Percentiles rank a stretch among this genome's conserved stretches.
These are phyloP conservation scores for Ochetophila trinervis DNA, from an alignment of 306 rosid species.

Conservation along the genomic window DNA sequence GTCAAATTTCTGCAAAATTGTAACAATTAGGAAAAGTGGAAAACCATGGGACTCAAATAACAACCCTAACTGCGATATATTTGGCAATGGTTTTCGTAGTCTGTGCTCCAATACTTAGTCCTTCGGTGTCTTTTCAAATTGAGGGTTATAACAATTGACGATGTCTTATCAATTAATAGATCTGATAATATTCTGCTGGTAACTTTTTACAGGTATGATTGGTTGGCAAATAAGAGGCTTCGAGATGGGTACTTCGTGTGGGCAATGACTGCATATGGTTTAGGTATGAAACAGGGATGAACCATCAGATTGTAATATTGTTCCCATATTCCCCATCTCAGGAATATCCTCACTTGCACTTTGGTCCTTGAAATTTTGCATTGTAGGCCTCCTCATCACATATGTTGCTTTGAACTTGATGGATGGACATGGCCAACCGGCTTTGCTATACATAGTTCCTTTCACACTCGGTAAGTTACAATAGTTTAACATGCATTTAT, in stretches of 20 bases:
- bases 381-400: constrained; percentile 82
- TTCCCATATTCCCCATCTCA: background rate
- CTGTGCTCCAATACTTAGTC: no score
- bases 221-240: constrained; percentile 85
- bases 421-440: constrained; percentile 99
- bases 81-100: no score
- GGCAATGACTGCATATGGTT: constrained; percentile 97
- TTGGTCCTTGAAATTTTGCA: constrained; percentile 17
- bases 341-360: background rate
- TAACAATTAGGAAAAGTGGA: constrained; percentile 1
- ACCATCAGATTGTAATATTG: background rate
- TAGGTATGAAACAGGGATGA: constrained; percentile 52
- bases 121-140: background rate
- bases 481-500: background rate
- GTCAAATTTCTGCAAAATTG: background rate
- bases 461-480: constrained; percentile 81
- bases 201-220: constrained; percentile 66
- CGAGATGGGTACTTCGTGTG: constrained; percentile 82
- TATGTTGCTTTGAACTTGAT: constrained; percentile 94
- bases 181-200: constrained; percentile 21
- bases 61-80: background rate
- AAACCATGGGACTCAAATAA: constrained; percentile 6
- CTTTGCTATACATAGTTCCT: constrained; percentile 93
- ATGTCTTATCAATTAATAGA: constrained; percentile 10
- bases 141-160: constrained; percentile 13